Evolutionary conservation across 768 basidiomycete genomes (phyloP).

Genomic region (Cantharellus anzutake): DNA sequence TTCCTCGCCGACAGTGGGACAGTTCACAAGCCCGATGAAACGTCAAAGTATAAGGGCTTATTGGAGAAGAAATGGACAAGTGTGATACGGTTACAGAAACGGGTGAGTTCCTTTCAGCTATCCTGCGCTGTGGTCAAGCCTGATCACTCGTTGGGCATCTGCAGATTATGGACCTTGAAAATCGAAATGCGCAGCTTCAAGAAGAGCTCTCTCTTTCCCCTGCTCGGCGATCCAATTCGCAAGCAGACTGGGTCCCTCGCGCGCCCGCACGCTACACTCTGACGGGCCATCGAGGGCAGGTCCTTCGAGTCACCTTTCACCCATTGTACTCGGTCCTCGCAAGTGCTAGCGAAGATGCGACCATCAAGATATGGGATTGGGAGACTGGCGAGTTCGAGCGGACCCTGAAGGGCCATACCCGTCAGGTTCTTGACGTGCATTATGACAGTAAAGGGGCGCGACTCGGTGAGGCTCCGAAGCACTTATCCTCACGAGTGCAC

Average conservation of each 20-base stretch:
- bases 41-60: constrained; percentile 68
- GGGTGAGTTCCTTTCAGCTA: constrained; percentile 28
- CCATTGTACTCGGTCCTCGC: constrained; percentile 68
- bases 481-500: not conserved
- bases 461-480: constrained; percentile 33
- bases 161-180: constrained; percentile 91
- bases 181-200: constrained; percentile 51
- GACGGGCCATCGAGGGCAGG: constrained; percentile 57
- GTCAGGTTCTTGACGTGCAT: constrained; percentile 70
- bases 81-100: constrained; percentile 89
- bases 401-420: constrained; percentile 84
- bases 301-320: constrained; percentile 71
- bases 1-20: constrained; percentile 18
- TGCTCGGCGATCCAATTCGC: constrained; percentile 25
- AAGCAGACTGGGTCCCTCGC: constrained; percentile 69
- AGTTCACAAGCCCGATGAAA: constrained; percentile 66
- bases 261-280: constrained; percentile 61
- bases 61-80: constrained; percentile 98
- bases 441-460: constrained; percentile 74
- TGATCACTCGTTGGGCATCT: constrained; percentile 1
- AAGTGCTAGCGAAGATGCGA: constrained; percentile 75
- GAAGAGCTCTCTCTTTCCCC: constrained; percentile 47
- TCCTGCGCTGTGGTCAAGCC: not conserved
- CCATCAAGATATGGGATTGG: constrained; percentile 93
- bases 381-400: constrained; percentile 86